These are phyloP conservation scores for Hanseniaspora meyeri DNA, from an alignment of 805 yeast species.

Conservation along the genomic window DNA sequence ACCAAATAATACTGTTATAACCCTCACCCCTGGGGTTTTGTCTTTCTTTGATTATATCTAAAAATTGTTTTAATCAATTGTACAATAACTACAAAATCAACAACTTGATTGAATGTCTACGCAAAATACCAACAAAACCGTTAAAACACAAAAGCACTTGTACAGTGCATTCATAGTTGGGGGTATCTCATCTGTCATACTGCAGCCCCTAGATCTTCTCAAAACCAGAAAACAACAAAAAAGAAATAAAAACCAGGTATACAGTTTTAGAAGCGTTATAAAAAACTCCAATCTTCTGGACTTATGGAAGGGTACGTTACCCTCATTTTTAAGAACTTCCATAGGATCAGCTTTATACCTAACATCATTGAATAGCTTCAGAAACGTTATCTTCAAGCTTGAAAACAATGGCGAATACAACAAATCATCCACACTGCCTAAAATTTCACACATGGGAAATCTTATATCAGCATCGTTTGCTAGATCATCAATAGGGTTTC, in stretches of 20 bases:
- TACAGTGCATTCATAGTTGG: constrained; percentile 81
- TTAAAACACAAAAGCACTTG: constrained; percentile 34
- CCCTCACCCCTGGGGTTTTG: no score
- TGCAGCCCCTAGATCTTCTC: constrained; percentile 81
- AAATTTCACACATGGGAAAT: constrained; percentile 56
- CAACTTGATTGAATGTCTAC: not conserved
- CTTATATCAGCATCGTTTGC: constrained; percentile 65
- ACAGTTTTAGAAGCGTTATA: not conserved
- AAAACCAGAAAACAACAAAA: constrained; percentile 77
- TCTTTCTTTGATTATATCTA: no score
- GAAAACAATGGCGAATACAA: constrained; percentile 13
- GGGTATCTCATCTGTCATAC: constrained; percentile 57
- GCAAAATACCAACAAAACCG: not conserved
- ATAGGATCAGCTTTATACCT: constrained; percentile 82
- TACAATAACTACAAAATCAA: not conserved
- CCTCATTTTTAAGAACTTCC: constrained; percentile 81
- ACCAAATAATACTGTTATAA: no score
- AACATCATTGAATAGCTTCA: constrained; percentile 50
- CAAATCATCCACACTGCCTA: constrained; percentile 46
- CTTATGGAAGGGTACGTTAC: constrained; percentile 88
- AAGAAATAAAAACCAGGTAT: constrained; percentile 20
- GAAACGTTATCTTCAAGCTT: constrained; percentile 27
- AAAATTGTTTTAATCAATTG: not conserved
- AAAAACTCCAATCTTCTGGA: constrained; percentile 30
- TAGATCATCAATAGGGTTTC: constrained; percentile 67